phyloP scores from a whole-genome alignment of 129 eudicot genomes.

The Pittosporum tobira region DNA sequence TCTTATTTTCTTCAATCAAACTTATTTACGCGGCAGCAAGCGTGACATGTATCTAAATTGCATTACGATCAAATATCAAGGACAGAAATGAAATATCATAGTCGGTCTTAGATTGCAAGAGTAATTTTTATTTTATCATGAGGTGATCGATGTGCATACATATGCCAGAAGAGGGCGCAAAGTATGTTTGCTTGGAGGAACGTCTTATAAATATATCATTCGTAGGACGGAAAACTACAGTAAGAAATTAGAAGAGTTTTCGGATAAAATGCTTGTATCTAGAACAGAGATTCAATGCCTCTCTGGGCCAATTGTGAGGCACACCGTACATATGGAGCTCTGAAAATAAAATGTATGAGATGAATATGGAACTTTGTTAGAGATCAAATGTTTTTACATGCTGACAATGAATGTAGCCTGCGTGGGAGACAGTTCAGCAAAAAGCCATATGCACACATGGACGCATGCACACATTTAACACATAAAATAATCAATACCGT shows the following conservation, averaged over 20 bases:
- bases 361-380: too few species aligned
- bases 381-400: not conserved
- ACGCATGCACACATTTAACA: not conserved
- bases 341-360: too few species aligned
- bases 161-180: not conserved
- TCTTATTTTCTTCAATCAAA: not conserved
- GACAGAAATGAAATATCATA: too few species aligned
- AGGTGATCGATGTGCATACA: too few species aligned
- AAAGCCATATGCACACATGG: not conserved
- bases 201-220: not conserved
- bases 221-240: not conserved
- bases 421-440: not conserved
- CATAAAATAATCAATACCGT: slow-evolving; percentile 39
- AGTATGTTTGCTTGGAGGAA: not conserved
- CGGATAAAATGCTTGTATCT: not conserved
- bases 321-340: too few species aligned
- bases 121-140: too few species aligned
- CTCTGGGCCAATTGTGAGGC: too few species aligned
- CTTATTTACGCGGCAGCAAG: not conserved
- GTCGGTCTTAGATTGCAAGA: too few species aligned
- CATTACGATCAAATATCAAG: too few species aligned
- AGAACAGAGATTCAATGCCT: not conserved
- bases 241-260: not conserved
- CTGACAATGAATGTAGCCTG: not conserved
- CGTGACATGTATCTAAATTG: not conserved